Base-by-base conservation (phyloP, 768 basidiomycete species). In the Boletus insuetus region DNA sequence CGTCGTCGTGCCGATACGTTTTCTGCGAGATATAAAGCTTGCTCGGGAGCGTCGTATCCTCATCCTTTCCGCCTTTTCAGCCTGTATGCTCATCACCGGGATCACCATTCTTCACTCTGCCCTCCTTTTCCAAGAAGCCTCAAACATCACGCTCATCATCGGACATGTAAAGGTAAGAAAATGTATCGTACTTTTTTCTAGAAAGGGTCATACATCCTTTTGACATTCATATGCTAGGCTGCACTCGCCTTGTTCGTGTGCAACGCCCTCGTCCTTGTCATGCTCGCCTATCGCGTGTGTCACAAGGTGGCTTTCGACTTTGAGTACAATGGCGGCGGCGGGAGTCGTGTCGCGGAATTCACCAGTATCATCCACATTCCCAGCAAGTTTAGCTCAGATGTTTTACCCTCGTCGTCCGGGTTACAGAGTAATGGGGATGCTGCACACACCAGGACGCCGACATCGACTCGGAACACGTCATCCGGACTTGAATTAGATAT, bases 121-220 rank as follows among this genome's bases (percentile, higher is more conserved):
- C 26, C 58, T 70, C 46, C 59, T 68, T 17, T 53, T 70, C 3
- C 16, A 55, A 17, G 37, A 22, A 8, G 9, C 51, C 3, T 35
- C 51, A 1, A 55, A 29, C 20, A 2, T 9, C 6, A 56, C 69
- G 16, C 0, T 64, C 7, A 31, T 58, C 32, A 55, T 70, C 20
- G 69, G 55, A 16, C 66, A 68, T 34, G 17, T 54, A 14, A 70
- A 70, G 67, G 67, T 64, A 53, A 11, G 34, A 35, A 42, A 22
- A 20, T 0, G 10, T n/a, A 32, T 13, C 2, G 3, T 31, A 2
- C 29, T 43, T 42, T 26, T 26, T 8, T 17, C 22, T 20, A 19
- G 8, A 10, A 17, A 7, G 11, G n/a, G 3, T 45, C 42, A n/a
- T 13, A 12, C 6, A n/a, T 19, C 6, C 19, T 19, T 20, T 39